A percentile compares a stretch with the other conserved stretches of the same genome.
Evolutionary conservation across 2,329 filamentous ascomycete species (phyloP).

Genomic region (Nemania sp.): DNA sequence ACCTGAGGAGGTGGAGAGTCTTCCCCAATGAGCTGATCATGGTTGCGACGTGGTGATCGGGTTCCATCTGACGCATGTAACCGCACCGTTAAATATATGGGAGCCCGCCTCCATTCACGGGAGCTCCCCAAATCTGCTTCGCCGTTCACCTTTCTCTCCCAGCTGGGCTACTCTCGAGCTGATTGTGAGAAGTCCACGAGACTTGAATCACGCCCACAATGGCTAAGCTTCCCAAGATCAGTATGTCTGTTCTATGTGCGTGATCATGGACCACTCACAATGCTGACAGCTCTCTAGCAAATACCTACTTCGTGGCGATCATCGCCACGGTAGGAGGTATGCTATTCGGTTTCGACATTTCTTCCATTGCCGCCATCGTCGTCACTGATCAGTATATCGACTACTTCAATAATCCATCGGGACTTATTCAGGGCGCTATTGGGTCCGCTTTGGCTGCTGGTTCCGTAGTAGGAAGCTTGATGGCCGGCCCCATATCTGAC

Average conservation of each 20-base stretch:
- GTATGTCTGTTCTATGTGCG: conserved; percentile 23
- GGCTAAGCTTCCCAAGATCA: conserved; percentile 37
- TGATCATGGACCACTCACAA: neutral
- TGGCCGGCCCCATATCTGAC: conserved; percentile 54
- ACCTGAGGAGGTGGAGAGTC: conserved; percentile 7
- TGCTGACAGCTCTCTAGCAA: conserved; percentile 26
- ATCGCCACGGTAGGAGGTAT: conserved; percentile 39
- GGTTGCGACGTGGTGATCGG: conserved; percentile 10
- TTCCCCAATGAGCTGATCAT: neutral
- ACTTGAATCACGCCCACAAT: conserved; percentile 30
- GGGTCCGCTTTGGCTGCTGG: conserved; percentile 56
- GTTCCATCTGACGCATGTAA: conserved; percentile 29
- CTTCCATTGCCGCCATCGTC: conserved; percentile 61
- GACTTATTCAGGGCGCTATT: conserved; percentile 54
- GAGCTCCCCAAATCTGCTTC: neutral
- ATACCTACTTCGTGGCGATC: conserved; percentile 39
- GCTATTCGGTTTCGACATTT: conserved; percentile 59
- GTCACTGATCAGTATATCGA: conserved; percentile 54
- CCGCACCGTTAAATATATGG: conserved; percentile 30
- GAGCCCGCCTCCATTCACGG: conserved; percentile 24
- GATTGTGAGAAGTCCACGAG: conserved; percentile 17
- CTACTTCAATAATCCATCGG: conserved; percentile 53
- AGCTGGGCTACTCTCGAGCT: conserved; percentile 6
- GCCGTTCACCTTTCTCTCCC: conserved; percentile 1
- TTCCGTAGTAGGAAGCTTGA: conserved; percentile 53